These are phyloP conservation scores for Pisolithus orientalis DNA, from an alignment of 768 basidiomycete species.

Conservation along the genomic window DNA sequence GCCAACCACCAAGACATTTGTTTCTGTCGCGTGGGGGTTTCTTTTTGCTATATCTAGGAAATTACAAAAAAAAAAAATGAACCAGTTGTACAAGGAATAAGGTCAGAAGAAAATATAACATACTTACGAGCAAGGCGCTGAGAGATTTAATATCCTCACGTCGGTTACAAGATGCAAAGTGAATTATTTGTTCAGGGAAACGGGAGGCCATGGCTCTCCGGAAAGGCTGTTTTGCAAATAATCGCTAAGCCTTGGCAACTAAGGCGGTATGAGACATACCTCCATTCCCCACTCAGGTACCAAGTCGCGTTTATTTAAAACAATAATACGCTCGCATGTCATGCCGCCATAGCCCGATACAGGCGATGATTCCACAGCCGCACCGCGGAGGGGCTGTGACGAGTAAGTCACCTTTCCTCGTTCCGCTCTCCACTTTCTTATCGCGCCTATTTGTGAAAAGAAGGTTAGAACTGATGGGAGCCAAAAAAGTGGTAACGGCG, in stretches of 20 bases:
- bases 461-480: conserved; percentile 12
- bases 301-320: conserved; percentile 90
- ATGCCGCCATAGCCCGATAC: conserved; percentile 20
- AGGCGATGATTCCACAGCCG: conserved; percentile 11
- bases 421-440: conserved; percentile 64
- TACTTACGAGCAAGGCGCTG: conserved; percentile 68
- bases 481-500: conserved; percentile 8
- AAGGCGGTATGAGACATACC: conserved; percentile 35
- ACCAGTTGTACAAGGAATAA: background rate
- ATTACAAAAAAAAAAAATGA: background rate
- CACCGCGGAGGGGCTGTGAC: conserved; percentile 33
- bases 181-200: conserved; percentile 61
- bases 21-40: conserved; percentile 63
- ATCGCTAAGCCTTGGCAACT: no score
- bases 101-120: conserved; percentile 28
- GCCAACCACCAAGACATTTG: conserved; percentile 90
- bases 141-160: conserved; percentile 58
- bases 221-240: conserved; percentile 51
- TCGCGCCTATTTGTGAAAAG: conserved; percentile 39
- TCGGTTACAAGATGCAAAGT: conserved; percentile 70
- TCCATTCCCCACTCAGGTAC: conserved; percentile 85
- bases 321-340: conserved; percentile 79
- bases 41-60: conserved; percentile 59
- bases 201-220: conserved; percentile 61
- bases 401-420: conserved; percentile 51